Evolutionary conservation across 768 basidiomycete species (phyloP), one percentile per base, ranked within the genome.

Genomic region (Cystoderma amianthinum): DNA sequence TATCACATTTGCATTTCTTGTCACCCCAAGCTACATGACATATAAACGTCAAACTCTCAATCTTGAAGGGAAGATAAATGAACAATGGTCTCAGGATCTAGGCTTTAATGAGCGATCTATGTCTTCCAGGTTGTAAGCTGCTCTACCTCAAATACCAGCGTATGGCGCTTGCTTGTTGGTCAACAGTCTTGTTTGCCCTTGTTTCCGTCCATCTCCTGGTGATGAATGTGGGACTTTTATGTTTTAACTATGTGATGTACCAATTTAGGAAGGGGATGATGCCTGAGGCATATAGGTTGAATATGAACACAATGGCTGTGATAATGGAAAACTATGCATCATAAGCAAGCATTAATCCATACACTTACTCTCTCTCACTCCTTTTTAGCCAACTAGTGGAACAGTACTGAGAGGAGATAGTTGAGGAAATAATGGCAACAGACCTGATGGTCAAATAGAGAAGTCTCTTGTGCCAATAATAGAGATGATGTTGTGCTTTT

Each of bases 221-320:
- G 56, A 87, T 87, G 52, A 44, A 85, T 45, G 65, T 68, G 1
- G 78, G 69, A 11, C 60, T 90, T 41, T 58, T 90, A 38, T 90
- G 83, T 57, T 80, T 80, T 17, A 89, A 87, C 60, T 86, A 90
- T 49, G 79, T 91, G 56, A 90, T 86, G 17, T 89, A 88, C 57
- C 72, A 86, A 39, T 90, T 90, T 58, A 85, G 86, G 7, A 90
- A 89, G 67, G 87, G 88, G 44, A 80, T 89, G 78, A 87, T 83
- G 72, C 87, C 86, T 43, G 85, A 86, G 67, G 78, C 82, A 11
- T 90, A 91, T 59, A 68, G 85, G 25, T 68, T 90, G 35, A 80
- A 79, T 62, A 64, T 76, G 69, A 73, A 70, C 44, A 80, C 75
- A 44, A 85, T 89, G 81, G 83, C 82, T 2, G 71, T 85, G 39